Percentiles rank a stretch among this genome's conserved stretches.
These are phyloP conservation scores for Penicillium sp. DNA, from an alignment of 2,329 filamentous ascomycete species.

Conservation along the genomic window DNA sequence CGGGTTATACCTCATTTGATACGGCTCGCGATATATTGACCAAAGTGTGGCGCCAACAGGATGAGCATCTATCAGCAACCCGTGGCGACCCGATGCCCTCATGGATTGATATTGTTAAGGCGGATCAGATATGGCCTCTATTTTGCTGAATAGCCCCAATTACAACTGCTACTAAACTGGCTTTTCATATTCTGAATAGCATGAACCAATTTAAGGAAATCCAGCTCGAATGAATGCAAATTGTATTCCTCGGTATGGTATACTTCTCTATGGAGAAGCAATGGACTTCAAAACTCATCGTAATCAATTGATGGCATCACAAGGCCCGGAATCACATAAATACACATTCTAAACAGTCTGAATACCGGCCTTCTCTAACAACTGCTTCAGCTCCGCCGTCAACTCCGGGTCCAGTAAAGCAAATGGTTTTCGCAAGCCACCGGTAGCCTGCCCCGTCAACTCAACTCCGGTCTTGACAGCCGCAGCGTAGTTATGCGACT, in stretches of 20 bases:
- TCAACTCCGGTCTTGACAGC: slow-evolving; percentile 54
- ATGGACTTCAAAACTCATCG: no score
- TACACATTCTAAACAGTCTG: slow-evolving; percentile 24
- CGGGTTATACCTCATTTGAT: slow-evolving; percentile 24
- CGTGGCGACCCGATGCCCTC: slow-evolving; percentile 25
- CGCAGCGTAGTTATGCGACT: slow-evolving; percentile 48
- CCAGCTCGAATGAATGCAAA: no score
- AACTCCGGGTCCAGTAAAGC: slow-evolving; percentile 35
- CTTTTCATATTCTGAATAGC: no score
- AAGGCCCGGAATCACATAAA: neutral
- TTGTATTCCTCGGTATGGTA: no score
- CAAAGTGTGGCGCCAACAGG: slow-evolving; percentile 30
- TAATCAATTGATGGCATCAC: neutral
- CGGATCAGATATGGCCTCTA: slow-evolving; percentile 28
- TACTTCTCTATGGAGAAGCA: no score
- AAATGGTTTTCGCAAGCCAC: slow-evolving; percentile 52
- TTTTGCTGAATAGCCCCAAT: slow-evolving; percentile 21
- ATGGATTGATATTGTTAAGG: slow-evolving; percentile 29
- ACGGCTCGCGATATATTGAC: slow-evolving; percentile 29
- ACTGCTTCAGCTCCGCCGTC: slow-evolving; percentile 35
- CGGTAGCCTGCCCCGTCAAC: slow-evolving; percentile 46
- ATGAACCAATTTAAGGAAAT: no score
- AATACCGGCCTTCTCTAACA: slow-evolving; percentile 43
- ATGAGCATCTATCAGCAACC: slow-evolving; percentile 22
- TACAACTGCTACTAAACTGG: neutral